Base-by-base conservation (phyloP, 2,329 filamentous ascomycete genomes). In the Penicillium sclerotigenum region DNA sequence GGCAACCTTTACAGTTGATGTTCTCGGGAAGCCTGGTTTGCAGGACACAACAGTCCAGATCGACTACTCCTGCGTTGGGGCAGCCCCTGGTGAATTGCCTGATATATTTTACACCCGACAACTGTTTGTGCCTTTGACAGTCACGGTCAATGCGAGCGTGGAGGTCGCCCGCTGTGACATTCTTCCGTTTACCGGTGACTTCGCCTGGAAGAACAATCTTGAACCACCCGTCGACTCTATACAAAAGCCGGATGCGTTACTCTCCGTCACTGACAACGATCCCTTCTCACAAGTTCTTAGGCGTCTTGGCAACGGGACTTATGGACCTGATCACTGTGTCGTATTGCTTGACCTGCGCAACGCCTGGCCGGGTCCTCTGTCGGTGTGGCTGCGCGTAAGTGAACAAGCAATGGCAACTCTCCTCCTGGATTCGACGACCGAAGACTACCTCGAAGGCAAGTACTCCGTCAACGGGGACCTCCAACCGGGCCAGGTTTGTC, bases 131-230 rank as follows among this genome's bases (percentile, higher is more conserved):
- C 89, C 91, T 14, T 78, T 97, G 55, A 90, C 88, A 0, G 84
- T 97, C 16, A 97, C 93, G 5, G 93, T 97, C 46, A 97, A 97
- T 68, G 89, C 91, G 4, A 94, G 91, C 67, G 81, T 97, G 26
- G 91, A 97, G 67, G 79, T 97, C 10, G 82, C 87, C 33, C 83
- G 90, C 36, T 86, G 92, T 61, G 92, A 97, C 67, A 81, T 95
- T 18, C 73, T 94, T 33, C 87, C 91, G 0, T 81, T 96, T 11
- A 84, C 85, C 46, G 83, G 84, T 11, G 79, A 83, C 47, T 84
- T 94, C 50, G 87, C 88, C 0, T 90, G 88, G 85, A 72, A 72
- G 52, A 77, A 77, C 51, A 66, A 65, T 26, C 59, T 61, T n/a
- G 58, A 62, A 28, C 46, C 56, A 20, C 52, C 56, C 7, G 31